phyloP scores from a whole-genome alignment of 139 green algal species.

The Chlamydomonas asymmetrica region DNA sequence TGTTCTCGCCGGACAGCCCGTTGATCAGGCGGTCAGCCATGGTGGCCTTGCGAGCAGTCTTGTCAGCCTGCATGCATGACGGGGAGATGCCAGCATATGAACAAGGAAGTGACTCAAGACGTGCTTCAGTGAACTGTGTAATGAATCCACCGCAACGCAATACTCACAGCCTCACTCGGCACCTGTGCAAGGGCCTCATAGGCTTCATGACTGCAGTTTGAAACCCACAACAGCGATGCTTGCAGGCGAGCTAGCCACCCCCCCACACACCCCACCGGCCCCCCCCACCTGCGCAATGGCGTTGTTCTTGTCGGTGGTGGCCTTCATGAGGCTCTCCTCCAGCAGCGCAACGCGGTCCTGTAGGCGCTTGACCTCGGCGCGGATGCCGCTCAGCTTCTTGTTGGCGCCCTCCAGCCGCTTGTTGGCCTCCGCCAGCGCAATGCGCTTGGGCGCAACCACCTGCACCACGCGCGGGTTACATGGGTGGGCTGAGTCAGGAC shows the following conservation, averaged over 20 bases:
- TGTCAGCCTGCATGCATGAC: slow-evolving; percentile 72
- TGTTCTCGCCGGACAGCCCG: slow-evolving; percentile 84
- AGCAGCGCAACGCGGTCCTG: slow-evolving; percentile 76
- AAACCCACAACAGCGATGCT: too few species aligned
- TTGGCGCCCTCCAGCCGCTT: slow-evolving; percentile 80
- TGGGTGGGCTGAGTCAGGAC: too few species aligned
- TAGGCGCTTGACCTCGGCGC: slow-evolving; percentile 82
- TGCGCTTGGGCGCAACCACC: slow-evolving; percentile 90
- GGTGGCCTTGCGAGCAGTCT: slow-evolving; percentile 78
- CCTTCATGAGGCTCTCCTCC: slow-evolving; percentile 83
- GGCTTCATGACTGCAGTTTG: too few species aligned
- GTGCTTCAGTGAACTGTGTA: too few species aligned
- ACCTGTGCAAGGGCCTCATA: too few species aligned
- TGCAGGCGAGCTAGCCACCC: too few species aligned
- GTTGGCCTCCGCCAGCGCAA: slow-evolving; percentile 82
- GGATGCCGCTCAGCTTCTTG: slow-evolving; percentile 84
- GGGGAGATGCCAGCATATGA: neutral
- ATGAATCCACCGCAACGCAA: too few species aligned
- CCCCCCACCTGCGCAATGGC: slow-evolving; percentile 67
- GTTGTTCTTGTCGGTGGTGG: slow-evolving; percentile 89
- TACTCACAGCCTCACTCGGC: too few species aligned
- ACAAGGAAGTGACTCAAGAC: too few species aligned
- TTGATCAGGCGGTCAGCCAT: slow-evolving; percentile 89
- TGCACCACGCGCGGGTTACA: too few species aligned
- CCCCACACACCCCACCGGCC: too few species aligned